Evolutionary conservation across 2,329 filamentous ascomycete genomes (phyloP).

Genomic region (Cladosporium sp.): DNA sequence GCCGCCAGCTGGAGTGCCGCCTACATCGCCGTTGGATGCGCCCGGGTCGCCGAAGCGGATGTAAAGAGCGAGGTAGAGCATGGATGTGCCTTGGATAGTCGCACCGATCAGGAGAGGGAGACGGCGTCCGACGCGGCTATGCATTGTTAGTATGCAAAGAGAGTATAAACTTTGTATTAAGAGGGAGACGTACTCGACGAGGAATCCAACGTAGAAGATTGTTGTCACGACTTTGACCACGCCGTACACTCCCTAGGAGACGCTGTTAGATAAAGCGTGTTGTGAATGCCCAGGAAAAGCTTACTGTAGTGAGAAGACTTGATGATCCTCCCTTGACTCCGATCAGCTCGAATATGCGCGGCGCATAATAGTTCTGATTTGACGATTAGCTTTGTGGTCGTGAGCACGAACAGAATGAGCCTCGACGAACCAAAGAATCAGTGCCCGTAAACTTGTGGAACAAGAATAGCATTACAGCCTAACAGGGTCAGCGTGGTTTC

Average conservation of each 20-base stretch:
- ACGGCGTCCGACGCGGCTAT: conserved; percentile 16
- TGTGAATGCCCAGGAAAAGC: background rate
- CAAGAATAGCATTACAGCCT: conserved; percentile 17
- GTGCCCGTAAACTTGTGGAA: conserved; percentile 21
- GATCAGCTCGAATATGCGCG: conserved; percentile 18
- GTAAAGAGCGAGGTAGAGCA: conserved; percentile 19
- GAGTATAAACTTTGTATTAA: background rate
- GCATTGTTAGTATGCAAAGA: background rate
- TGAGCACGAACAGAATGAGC: background rate
- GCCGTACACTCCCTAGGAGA: conserved; percentile 18
- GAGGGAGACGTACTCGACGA: conserved; percentile 13
- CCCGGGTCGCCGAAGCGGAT: conserved; percentile 13
- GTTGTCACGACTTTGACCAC: conserved; percentile 19
- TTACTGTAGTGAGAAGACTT: conserved; percentile 2
- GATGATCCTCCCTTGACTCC: conserved; percentile 14
- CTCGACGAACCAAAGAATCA: conserved; percentile 5
- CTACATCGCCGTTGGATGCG: background rate
- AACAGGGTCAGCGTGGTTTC: background rate
- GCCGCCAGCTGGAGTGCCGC: conserved; percentile 17
- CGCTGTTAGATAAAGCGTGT: background rate
- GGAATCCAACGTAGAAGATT: conserved; percentile 18
- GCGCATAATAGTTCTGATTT: conserved; percentile 14
- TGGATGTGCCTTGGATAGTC: conserved; percentile 17
- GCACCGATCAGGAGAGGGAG: conserved; percentile 18
- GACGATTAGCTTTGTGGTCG: background rate